Evolutionary conservation across 164 flowering plant genomes (phyloP), one percentile per base, ranked within the genome.

Genomic region (Cinnamomum chago): DNA sequence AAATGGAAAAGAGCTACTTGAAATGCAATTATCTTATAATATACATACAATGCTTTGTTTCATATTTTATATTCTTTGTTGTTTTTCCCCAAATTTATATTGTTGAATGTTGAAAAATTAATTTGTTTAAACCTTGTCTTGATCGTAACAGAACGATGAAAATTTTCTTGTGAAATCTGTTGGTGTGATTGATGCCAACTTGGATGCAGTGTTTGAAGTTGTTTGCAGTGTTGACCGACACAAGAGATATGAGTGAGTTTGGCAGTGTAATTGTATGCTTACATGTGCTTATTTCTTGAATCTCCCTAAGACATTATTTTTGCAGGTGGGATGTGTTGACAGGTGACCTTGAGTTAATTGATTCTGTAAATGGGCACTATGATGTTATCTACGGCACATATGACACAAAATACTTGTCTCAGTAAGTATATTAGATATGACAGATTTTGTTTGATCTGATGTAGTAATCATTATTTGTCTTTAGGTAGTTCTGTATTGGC

Each of bases 251-350:
- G 98, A 95, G 99, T 93, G 79, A 81, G 94, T 79, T 74, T 62
- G 70, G 71, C 27, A 28, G 62, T 58, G 47, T 55, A 17, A 28
- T 6, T 65, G 79, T 55, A 13, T 65, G 66, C 58, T 6, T 2
- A 13, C 24, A 65, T 78, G 64, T n/a, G 51, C 73, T 62, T 79
- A 23, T 73, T 64, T 33, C 25, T 77, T 67, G 2, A 28, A 3
- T 65, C 17, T 79, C 64, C 85, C 79, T 79, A 66, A 82, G 72
- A 72, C 55, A 74, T 73, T 79, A 74, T 79, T 70, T 78, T 79
- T 80, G 73, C 94, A 95, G 99, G 90, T 95, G 99, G 99, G 98
- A 95, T 82, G 81, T 85, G 77, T 69, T 95, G 80, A 93, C 92
- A 24, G 85, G 90, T 77, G 97, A 95, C 81, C 80, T 93, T 75